Base-by-base conservation (phyloP, 2,329 filamentous ascomycete species). In the Aureobasidium sp. region DNA sequence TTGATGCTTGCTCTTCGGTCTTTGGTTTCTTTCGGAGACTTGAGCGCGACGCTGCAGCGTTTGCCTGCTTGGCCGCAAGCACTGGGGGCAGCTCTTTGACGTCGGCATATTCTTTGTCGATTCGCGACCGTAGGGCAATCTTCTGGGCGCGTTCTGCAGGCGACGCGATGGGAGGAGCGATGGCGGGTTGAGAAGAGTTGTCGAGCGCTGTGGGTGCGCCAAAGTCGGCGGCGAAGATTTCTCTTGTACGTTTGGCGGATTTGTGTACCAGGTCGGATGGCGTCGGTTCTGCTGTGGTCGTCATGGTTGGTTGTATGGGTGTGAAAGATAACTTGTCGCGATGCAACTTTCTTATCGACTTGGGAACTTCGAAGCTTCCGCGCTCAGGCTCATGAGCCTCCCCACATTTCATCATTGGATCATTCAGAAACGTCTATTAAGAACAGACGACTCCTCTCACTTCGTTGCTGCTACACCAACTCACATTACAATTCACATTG, bases 21-120 rank as follows among this genome's bases (percentile, higher is more conserved):
- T 84, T 85, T 39, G 81, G 78, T 68, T 86, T 84, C 74, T 86
- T 89, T 67, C 85, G 80, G 66, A 86, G 80, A 64, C 83, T 81
- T 9, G 81, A 82, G n/a, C 84, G 77, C 5, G 80, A 78, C 2
- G 80, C 75, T 29, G 78, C 76, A 41, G 83, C 82, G 68, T 80
- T 84, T 15, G 88, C 87, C 74, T 92, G 88, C 72, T 92, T 94
- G 25, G 89, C 87, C 39, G 89, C 89, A 22, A 97, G 81, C 1
- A 84, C 84, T 25, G 87, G 84, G 6, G 92, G 92, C 3, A 97
- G 81, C 65, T 88, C 87, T 71, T 86, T 84, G 25, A 94, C 87
- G 70, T 87, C 80, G 68, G 86, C 83, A 75, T 96, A 97, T 77
- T 97, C 91, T 70, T 79, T 80, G 59, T 81, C 80, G 71, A 89